phyloP scores from a whole-genome alignment of 139 green algal genomes.

The Edaphochlamys debaryana region DNA sequence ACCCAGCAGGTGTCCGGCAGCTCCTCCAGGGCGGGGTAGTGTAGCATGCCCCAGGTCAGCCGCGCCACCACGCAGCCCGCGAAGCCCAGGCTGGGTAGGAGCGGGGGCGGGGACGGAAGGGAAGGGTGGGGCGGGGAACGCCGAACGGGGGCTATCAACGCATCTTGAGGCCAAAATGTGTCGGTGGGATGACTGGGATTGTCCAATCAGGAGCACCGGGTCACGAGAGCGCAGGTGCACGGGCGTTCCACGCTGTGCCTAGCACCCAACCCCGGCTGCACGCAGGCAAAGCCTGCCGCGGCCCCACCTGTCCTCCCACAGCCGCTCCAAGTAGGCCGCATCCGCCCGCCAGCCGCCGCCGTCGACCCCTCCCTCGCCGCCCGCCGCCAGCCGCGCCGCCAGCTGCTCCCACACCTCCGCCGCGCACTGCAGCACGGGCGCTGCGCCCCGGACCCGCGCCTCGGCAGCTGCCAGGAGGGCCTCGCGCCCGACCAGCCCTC shows the following conservation, averaged over 20 bases:
- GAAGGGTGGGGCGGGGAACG: not conserved
- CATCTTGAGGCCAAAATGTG: too few species aligned
- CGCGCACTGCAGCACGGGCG: constrained; percentile 15
- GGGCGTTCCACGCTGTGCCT: too few species aligned
- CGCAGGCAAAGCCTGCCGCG: not conserved
- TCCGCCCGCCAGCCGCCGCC: not conserved
- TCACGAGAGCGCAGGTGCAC: too few species aligned
- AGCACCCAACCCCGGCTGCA: too few species aligned
- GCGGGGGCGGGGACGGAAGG: not conserved
- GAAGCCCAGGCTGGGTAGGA: constrained; percentile 44
- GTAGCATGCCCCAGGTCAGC: constrained; percentile 50
- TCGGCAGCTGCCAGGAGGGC: too few species aligned
- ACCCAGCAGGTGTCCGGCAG: not conserved
- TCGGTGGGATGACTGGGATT: too few species aligned
- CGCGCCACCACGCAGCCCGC: constrained; percentile 53
- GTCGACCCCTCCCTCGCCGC: not conserved
- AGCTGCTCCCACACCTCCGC: not conserved
- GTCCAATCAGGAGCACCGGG: too few species aligned
- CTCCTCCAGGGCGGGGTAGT: constrained; percentile 49
- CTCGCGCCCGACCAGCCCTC: too few species aligned
- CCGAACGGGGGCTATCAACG: not conserved
- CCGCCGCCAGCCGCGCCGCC: not conserved
- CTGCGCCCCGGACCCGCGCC: not conserved
- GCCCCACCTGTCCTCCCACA: constrained; percentile 39
- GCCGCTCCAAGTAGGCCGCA: not conserved